phyloP scores from a whole-genome alignment of 2,329 filamentous ascomycete genomes.

The Cryoendolithus antarcticus region DNA sequence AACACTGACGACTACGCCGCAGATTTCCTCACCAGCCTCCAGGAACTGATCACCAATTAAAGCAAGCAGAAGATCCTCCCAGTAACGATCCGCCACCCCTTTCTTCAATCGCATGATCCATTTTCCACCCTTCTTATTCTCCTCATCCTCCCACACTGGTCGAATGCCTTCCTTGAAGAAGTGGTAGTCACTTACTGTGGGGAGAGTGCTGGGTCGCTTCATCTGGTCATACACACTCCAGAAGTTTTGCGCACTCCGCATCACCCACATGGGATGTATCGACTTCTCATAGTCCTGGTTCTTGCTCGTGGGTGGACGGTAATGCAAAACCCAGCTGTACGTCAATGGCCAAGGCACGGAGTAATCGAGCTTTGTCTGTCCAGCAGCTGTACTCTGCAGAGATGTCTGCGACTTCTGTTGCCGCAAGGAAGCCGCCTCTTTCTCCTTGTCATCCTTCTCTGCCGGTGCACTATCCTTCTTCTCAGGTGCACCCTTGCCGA shows the following conservation, averaged over 20 bases:
- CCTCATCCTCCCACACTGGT: slow-evolving; percentile 96
- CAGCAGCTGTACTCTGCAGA: slow-evolving; percentile 7
- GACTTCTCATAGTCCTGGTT: slow-evolving; percentile 98
- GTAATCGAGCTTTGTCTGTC: slow-evolving; percentile 1
- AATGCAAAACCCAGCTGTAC: slow-evolving; percentile 94
- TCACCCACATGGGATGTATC: slow-evolving; percentile 70
- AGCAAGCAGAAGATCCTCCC: slow-evolving; percentile 85
- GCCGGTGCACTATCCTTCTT: slow-evolving; percentile 42
- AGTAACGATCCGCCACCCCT: slow-evolving; percentile 89
- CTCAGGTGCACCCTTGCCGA: slow-evolving; percentile 48
- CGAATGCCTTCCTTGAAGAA: slow-evolving; percentile 94
- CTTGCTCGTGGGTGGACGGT: slow-evolving; percentile 89
- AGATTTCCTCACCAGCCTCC: slow-evolving; percentile 87
- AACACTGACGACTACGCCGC: slow-evolving; percentile 86
- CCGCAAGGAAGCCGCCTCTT: slow-evolving; percentile 13
- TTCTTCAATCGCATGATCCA: slow-evolving; percentile 97
- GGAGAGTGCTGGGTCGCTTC: slow-evolving; percentile 75
- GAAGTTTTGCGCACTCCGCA: slow-evolving; percentile 78
- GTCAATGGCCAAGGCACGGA: slow-evolving; percentile 46
- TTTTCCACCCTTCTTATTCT: slow-evolving; percentile 91
- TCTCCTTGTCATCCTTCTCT: slow-evolving; percentile 28
- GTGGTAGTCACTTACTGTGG: slow-evolving; percentile 92
- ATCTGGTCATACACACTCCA: slow-evolving; percentile 81
- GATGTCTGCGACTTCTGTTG: slow-evolving; percentile 13
- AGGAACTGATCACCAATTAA: slow-evolving; percentile 89